A percentile compares a stretch with the other conserved stretches of the same genome.
Evolutionary conservation across 2,329 filamentous ascomycete species (phyloP).

Genomic region (Pezizomycotina sp.): DNA sequence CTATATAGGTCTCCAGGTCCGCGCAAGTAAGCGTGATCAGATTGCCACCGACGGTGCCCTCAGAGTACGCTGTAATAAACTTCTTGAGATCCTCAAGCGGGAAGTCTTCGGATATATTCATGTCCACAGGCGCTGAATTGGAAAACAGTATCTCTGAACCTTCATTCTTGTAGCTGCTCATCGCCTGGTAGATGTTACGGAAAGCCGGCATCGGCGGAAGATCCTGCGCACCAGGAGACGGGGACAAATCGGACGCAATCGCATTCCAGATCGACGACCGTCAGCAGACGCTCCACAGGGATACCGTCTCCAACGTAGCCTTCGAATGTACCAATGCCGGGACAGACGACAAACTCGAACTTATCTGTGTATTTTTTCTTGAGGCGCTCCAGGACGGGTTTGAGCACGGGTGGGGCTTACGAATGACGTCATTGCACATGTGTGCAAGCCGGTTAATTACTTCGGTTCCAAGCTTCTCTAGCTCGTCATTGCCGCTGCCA

Average conservation of each 20-base stretch:
- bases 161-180: conserved; percentile 9
- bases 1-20: conserved; percentile 20
- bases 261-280: conserved; percentile 20
- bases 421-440: conserved; percentile 16
- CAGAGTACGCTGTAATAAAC: conserved; percentile 17
- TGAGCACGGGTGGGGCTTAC: conserved; percentile 9
- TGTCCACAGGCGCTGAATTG: conserved; percentile 22
- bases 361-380: conserved; percentile 11
- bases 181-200: conserved; percentile 21
- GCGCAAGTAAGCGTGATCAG: conserved; percentile 22
- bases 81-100: conserved; percentile 14
- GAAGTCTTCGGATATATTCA: conserved; percentile 23
- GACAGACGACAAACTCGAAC: conserved; percentile 21
- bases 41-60: conserved; percentile 21
- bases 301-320: conserved; percentile 22
- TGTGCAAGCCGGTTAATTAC: no score
- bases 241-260: conserved; percentile 22
- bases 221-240: conserved; percentile 19
- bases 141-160: conserved; percentile 20
- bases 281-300: conserved; percentile 22
- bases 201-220: conserved; percentile 11
- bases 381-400: conserved; percentile 16
- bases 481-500: no score
- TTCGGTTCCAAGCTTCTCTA: no score
- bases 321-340: conserved; percentile 23